phyloP scores from a whole-genome alignment of 1,284 basidiomycete genomes.

The Entoloma clypeatum region DNA sequence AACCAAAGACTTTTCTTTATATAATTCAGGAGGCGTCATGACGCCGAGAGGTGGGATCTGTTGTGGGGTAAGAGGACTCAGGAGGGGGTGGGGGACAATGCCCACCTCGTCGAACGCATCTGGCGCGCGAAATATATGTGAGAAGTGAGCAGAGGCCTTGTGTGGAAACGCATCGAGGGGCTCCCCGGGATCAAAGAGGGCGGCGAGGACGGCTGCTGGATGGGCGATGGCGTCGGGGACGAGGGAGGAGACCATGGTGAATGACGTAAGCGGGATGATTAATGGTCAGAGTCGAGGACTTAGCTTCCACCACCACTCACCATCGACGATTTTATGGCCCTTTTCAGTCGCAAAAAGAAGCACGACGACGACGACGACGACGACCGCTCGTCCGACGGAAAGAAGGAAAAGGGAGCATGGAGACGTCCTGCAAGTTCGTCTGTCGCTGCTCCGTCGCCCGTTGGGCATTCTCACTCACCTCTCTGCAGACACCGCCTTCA shows the following conservation, averaged over 20 bases:
- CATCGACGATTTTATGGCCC: conserved; percentile 45
- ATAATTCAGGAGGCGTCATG: conserved; percentile 42
- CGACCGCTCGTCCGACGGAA: conserved; percentile 41
- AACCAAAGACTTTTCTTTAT: conserved; percentile 52
- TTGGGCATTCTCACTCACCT: conserved; percentile 23
- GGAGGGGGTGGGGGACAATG: conserved; percentile 4
- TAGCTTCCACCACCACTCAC: conserved; percentile 6
- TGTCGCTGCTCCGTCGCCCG: conserved; percentile 11
- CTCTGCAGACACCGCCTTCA: conserved; percentile 88
- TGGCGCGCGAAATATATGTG: conserved; percentile 37
- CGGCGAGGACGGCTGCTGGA: conserved; percentile 44
- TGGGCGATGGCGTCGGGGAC: conserved; percentile 47
- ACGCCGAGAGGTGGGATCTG: conserved; percentile 56
- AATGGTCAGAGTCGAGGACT: conserved; percentile 4
- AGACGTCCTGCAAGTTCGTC: conserved; percentile 83
- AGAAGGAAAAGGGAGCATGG: conserved; percentile 87
- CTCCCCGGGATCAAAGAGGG: conserved; percentile 36
- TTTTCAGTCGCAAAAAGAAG: conserved; percentile 53
- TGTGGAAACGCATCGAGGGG: conserved; percentile 39
- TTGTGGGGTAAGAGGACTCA: background rate
- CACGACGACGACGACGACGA: conserved; percentile 33
- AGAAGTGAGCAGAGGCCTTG: conserved; percentile 49
- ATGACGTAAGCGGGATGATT: conserved; percentile 25
- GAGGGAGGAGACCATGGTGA: conserved; percentile 43
- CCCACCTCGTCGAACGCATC: conserved; percentile 45